phyloP scores from a whole-genome alignment of 1,284 basidiomycete species.

The Sporisorium scitamineum region DNA sequence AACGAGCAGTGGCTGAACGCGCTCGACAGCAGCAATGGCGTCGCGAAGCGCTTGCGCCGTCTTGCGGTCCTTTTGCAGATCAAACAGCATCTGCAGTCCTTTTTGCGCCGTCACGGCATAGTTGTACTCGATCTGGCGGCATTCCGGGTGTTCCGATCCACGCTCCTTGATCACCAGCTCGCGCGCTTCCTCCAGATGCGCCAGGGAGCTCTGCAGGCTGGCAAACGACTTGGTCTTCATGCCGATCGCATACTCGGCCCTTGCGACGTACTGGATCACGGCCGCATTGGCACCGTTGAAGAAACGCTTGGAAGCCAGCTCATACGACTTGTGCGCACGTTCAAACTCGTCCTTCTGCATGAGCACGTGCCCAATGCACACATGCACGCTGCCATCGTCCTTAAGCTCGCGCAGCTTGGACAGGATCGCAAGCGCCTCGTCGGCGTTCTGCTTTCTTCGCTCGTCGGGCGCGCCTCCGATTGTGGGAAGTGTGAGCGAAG shows the following conservation, averaged over 20 bases:
- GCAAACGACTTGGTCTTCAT: conserved; percentile 55
- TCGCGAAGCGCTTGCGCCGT: conserved; percentile 45
- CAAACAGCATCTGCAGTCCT: conserved; percentile 65
- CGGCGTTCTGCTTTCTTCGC: conserved; percentile 57
- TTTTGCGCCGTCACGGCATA: conserved; percentile 66
- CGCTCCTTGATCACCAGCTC: conserved; percentile 40
- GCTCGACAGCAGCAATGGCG: conserved; percentile 56
- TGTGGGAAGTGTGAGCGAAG: conserved; percentile 26
- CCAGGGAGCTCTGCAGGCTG: conserved; percentile 50
- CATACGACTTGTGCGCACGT: conserved; percentile 64
- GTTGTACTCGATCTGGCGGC: conserved; percentile 64
- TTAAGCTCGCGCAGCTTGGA: conserved; percentile 66
- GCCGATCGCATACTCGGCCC: conserved; percentile 64
- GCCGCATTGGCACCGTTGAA: conserved; percentile 44
- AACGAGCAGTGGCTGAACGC: conserved; percentile 47
- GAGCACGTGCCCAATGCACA: conserved; percentile 68
- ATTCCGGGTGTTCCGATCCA: conserved; percentile 29
- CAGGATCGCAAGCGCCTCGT: conserved; percentile 63
- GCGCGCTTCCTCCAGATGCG: conserved; percentile 54
- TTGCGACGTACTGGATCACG: conserved; percentile 63
- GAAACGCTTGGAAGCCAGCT: conserved; percentile 59
- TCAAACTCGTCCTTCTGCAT: conserved; percentile 66
- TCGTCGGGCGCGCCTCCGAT: conserved; percentile 49
- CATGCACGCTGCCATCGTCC: conserved; percentile 65
- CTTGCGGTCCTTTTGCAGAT: conserved; percentile 55